phyloP scores from a whole-genome alignment of 225 moss, liverwort and hornwort species.

The Sphagnum contortum region DNA sequence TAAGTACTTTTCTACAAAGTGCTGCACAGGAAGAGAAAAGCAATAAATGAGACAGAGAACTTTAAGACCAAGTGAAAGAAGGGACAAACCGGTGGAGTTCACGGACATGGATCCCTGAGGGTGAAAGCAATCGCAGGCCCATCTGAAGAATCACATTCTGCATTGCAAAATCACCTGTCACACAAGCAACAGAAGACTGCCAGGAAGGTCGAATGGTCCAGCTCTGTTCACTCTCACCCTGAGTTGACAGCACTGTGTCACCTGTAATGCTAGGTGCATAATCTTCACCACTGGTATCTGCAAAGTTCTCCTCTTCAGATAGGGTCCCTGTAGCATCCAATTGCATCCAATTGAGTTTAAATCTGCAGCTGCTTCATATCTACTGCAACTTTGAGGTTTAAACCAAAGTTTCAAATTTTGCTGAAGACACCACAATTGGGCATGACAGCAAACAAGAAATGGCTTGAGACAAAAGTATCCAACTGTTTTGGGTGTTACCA shows the following conservation, averaged over 20 bases:
- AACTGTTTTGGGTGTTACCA: too few species aligned
- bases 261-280: constrained; percentile 14
- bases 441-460: too few species aligned
- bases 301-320: constrained; percentile 12
- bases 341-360: too few species aligned
- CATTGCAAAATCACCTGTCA: constrained; percentile 93
- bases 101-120: constrained; percentile 65
- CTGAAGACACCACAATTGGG: too few species aligned
- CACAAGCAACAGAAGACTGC: constrained; percentile 79
- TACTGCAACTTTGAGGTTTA: too few species aligned
- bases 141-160: constrained; percentile 98
- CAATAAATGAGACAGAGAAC: too few species aligned
- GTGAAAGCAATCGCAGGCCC: constrained; percentile 92
- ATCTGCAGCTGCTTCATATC: too few species aligned
- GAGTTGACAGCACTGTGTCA: constrained; percentile 21
- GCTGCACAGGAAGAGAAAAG: neutral
- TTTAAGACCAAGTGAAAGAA: too few species aligned
- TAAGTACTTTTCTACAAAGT: neutral
- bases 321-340: neutral
- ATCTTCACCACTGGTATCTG: constrained; percentile 8
- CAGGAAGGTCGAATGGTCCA: constrained; percentile 26
- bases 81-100: constrained; percentile 63
- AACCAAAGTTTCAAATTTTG: too few species aligned
- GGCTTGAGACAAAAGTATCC: too few species aligned
- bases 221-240: constrained; percentile 48